A percentile compares a stretch with the other conserved stretches of the same genome.
Evolutionary conservation across 2,329 filamentous ascomycete species (phyloP).

Genomic region (Exophiala lecanii-corni): DNA sequence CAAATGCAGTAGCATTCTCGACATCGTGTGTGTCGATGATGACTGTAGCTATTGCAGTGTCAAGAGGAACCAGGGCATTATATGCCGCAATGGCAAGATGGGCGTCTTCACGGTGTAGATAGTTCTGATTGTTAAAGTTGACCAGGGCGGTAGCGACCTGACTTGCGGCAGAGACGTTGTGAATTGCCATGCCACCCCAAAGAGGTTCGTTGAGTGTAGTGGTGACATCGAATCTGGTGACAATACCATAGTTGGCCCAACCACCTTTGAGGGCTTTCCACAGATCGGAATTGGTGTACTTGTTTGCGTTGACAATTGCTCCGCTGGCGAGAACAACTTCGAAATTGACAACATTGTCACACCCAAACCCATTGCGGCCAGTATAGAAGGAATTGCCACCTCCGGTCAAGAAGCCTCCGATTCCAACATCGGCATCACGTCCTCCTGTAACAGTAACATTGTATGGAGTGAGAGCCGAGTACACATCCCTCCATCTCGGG

Average conservation of each 20-base stretch:
- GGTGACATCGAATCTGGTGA: slow-evolving; percentile 11
- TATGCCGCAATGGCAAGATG: background rate
- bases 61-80: background rate
- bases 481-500: background rate
- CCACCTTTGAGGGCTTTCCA: slow-evolving; percentile 53
- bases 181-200: background rate
- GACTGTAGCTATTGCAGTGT: background rate
- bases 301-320: slow-evolving; percentile 44
- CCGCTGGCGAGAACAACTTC: slow-evolving; percentile 52
- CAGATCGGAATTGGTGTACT: slow-evolving; percentile 44
- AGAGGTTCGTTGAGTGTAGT: background rate
- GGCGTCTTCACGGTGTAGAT: background rate
- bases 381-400: slow-evolving; percentile 6
- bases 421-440: background rate
- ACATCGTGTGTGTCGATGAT: background rate
- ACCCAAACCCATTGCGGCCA: slow-evolving; percentile 31
- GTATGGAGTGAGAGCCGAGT: background rate
- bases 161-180: no score
- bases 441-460: background rate
- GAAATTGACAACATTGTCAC: slow-evolving; percentile 34
- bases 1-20: background rate
- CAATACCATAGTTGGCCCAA: slow-evolving; percentile 51
- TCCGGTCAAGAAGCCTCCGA: background rate
- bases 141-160: slow-evolving; percentile 1
- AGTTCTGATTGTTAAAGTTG: background rate